These are phyloP conservation scores for Boletus vinaceobasis DNA, from an alignment of 768 basidiomycete genomes.

Conservation along the genomic window DNA sequence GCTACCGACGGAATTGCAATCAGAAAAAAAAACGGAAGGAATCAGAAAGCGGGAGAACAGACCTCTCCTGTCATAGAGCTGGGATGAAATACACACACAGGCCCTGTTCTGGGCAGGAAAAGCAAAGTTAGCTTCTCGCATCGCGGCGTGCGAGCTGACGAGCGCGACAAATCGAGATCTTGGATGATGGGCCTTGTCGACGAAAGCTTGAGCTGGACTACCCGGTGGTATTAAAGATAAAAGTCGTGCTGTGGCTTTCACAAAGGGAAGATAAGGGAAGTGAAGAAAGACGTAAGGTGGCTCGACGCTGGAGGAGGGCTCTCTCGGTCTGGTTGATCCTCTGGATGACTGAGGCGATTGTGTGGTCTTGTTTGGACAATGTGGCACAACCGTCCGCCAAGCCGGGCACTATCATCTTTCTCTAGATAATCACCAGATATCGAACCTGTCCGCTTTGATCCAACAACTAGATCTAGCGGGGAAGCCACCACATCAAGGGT, in stretches of 20 bases:
- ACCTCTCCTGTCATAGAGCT: slow-evolving; percentile 95
- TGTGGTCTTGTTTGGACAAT: slow-evolving; percentile 29
- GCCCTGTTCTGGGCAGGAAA: slow-evolving; percentile 95
- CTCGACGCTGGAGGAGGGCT: slow-evolving; percentile 16
- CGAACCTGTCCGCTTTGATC: slow-evolving; percentile 3
- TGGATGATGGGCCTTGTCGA: slow-evolving; percentile 2
- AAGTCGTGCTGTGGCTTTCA: neutral
- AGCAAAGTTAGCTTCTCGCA: slow-evolving; percentile 95
- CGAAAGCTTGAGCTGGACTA: neutral
- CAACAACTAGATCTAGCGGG: too few relatives aligned
- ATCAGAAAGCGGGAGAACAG: slow-evolving; percentile 24
- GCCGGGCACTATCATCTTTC: too few relatives aligned
- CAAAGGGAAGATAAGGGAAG: slow-evolving; percentile 2
- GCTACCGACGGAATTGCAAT: slow-evolving; percentile 29
- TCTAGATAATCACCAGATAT: too few relatives aligned
- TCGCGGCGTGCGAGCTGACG: slow-evolving; percentile 34
- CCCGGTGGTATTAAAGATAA: neutral
- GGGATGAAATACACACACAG: slow-evolving; percentile 89
- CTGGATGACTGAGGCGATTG: slow-evolving; percentile 30
- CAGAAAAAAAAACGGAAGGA: neutral
- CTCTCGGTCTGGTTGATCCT: slow-evolving; percentile 26
- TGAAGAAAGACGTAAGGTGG: slow-evolving; percentile 12
- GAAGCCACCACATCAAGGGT: too few relatives aligned
- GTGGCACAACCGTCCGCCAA: too few relatives aligned
- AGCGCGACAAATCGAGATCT: slow-evolving; percentile 19